Evolutionary conservation across 2,329 filamentous ascomycete genomes (phyloP).

Genomic region (Aspergillus fumigatiaffinis): DNA sequence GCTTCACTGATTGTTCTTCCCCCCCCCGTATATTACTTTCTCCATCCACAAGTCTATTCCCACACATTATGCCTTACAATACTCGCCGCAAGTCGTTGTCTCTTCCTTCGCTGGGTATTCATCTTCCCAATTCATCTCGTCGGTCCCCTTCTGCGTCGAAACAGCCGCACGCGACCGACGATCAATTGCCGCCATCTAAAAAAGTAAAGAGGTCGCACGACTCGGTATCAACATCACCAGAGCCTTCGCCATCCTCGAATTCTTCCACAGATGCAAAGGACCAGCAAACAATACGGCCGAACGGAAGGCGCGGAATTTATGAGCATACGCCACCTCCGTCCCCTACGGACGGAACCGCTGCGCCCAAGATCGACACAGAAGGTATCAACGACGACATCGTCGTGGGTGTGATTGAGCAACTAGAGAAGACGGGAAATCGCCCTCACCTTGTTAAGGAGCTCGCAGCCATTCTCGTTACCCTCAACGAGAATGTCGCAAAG

Average conservation of each 20-base stretch:
- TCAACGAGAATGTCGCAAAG: conserved; percentile 84
- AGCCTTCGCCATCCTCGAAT: conserved; percentile 26
- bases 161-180: conserved; percentile 57
- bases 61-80: conserved; percentile 76
- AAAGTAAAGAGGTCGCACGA: conserved; percentile 76
- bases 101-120: conserved; percentile 86
- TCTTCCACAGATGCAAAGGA: conserved; percentile 29
- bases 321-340: conserved; percentile 80
- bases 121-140: conserved; percentile 62
- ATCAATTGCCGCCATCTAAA: conserved; percentile 53
- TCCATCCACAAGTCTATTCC: conserved; percentile 2
- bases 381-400: conserved; percentile 94
- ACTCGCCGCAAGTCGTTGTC: conserved; percentile 95
- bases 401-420: conserved; percentile 78
- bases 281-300: conserved; percentile 18
- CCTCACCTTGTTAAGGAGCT: conserved; percentile 95
- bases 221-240: conserved; percentile 41
- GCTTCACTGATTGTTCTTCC: conserved; percentile 2
- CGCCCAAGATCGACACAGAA: conserved; percentile 67
- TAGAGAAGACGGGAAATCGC: conserved; percentile 85
- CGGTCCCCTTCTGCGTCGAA: conserved; percentile 61
- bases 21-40: conserved; percentile 5
- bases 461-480: conserved; percentile 70
- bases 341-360: conserved; percentile 50
- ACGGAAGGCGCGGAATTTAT: conserved; percentile 47